Conservation (phyloP, 2,329 filamentous ascomycete species). For the Cordyceps pruinosa region DNA sequence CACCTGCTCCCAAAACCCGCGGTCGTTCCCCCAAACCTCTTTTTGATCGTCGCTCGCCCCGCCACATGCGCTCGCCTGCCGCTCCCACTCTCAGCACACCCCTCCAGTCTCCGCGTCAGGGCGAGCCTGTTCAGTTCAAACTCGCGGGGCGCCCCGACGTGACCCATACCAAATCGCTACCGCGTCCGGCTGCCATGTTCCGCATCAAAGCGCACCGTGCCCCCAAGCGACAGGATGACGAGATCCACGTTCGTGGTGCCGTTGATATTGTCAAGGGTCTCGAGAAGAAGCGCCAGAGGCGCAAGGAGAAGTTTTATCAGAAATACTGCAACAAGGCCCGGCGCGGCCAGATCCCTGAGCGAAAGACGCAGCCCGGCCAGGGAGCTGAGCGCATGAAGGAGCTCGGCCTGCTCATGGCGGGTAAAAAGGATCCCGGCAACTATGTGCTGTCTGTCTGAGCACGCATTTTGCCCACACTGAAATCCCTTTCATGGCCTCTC, state of each 20-base stretch:
- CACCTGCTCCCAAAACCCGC: constrained; percentile 32
- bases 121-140: constrained; percentile 31
- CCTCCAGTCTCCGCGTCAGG: constrained; percentile 32
- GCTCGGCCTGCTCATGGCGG: constrained; percentile 81
- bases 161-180: constrained; percentile 79
- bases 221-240: constrained; percentile 28
- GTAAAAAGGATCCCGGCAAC: constrained; percentile 66
- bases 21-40: constrained; percentile 43
- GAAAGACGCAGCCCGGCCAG: constrained; percentile 70
- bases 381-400: constrained; percentile 81
- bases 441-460: constrained; percentile 68
- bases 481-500: not conserved
- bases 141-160: constrained; percentile 54
- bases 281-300: constrained; percentile 86
- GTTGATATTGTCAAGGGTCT: constrained; percentile 97
- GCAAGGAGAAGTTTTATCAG: constrained; percentile 85
- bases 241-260: constrained; percentile 75
- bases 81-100: constrained; percentile 38
- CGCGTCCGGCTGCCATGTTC: constrained; percentile 67
- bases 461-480: constrained; percentile 9
- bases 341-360: constrained; percentile 55
- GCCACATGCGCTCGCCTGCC: constrained; percentile 62
- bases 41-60: constrained; percentile 64
- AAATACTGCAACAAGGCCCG: constrained; percentile 81
- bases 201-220: constrained; percentile 39